Evolutionary conservation across 805 yeast species (phyloP).

Genomic region (Saturnispora halmiae): DNA sequence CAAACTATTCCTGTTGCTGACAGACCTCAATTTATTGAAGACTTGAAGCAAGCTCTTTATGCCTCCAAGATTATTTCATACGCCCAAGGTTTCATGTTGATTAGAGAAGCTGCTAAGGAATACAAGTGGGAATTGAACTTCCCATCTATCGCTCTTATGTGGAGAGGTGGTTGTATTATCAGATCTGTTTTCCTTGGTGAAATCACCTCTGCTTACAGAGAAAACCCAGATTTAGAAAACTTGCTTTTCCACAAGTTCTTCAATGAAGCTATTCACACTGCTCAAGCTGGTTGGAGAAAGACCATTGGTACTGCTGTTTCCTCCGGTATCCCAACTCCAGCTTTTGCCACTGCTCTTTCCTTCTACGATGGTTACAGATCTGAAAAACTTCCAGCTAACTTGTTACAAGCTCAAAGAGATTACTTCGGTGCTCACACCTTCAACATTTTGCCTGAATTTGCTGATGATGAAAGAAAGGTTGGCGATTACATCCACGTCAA

Average conservation of each 20-base stretch:
- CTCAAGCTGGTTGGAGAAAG: conserved; percentile 94
- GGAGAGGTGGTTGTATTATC: conserved; percentile 99
- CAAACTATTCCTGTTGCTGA: conserved; percentile 59
- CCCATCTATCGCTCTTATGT: conserved; percentile 98
- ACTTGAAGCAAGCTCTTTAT: conserved; percentile 94
- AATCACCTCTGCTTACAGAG: conserved; percentile 93
- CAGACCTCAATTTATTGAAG: conserved; percentile 77
- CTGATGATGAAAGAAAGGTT: conserved; percentile 65
- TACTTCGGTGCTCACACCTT: conserved; percentile 99
- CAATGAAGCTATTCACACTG: conserved; percentile 81
- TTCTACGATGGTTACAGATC: conserved; percentile 99
- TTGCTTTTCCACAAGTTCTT: conserved; percentile 93
- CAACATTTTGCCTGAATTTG: conserved; percentile 84
- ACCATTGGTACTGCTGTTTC: conserved; percentile 68
- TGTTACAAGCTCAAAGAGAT: conserved; percentile 99
- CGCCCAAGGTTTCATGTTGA: conserved; percentile 99
- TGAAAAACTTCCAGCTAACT: conserved; percentile 90
- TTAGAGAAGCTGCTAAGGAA: conserved; percentile 95
- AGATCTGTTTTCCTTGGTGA: conserved; percentile 97
- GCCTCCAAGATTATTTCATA: conserved; percentile 98
- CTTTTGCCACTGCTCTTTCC: conserved; percentile 91
- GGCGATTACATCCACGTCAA: conserved; percentile 85
- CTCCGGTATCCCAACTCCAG: conserved; percentile 95
- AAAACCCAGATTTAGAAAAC: conserved; percentile 89
- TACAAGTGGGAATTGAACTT: conserved; percentile 95